A percentile compares a stretch with the other conserved stretches of the same genome.
Evolutionary conservation across 192 early-diverging fungal genomes (phyloP).

Genomic region (Coemansia sp.): DNA sequence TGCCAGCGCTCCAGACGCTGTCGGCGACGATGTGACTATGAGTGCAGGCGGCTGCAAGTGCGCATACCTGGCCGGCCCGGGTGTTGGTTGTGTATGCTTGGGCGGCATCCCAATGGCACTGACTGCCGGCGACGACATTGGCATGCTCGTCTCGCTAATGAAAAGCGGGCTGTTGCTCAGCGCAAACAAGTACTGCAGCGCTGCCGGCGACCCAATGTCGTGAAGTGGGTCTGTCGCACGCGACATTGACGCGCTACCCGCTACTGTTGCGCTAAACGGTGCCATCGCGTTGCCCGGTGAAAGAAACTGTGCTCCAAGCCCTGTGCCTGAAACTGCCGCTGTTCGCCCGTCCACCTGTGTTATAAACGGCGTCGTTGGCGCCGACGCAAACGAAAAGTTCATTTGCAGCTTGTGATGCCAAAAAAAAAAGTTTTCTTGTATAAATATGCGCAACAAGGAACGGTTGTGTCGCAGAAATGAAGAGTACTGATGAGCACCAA

Average conservation of each 20-base stretch:
- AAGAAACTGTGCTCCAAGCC: conserved; percentile 21
- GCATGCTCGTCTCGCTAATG: conserved; percentile 10
- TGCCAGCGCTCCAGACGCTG: conserved; percentile 4
- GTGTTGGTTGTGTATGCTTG: conserved; percentile 11
- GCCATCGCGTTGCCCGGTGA: conserved; percentile 9
- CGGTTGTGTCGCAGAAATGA: too few species aligned
- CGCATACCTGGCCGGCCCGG: background rate
- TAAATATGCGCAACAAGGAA: background rate
- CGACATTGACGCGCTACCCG: conserved; percentile 13
- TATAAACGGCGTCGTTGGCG: conserved; percentile 53
- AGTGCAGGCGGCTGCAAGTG: conserved; percentile 18
- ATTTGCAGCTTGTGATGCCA: conserved; percentile 9
- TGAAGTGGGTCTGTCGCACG: conserved; percentile 44
- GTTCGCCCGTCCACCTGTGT: conserved; percentile 40
- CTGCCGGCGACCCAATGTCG: conserved; percentile 47
- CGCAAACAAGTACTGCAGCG: conserved; percentile 40
- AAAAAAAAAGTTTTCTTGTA: background rate
- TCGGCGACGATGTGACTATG: conserved; percentile 22
- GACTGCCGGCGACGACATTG: conserved; percentile 27
- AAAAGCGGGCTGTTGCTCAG: conserved; percentile 40
- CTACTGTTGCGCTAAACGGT: conserved; percentile 13
- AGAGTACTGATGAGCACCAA: too few species aligned
- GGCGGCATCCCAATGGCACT: conserved; percentile 18
- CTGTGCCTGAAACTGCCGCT: conserved; percentile 5
- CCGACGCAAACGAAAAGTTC: conserved; percentile 57